A percentile compares a stretch with the other conserved stretches of the same genome.
Conservation (phyloP, 768 basidiomycete genomes). For the Agaricus blazei region DNA sequence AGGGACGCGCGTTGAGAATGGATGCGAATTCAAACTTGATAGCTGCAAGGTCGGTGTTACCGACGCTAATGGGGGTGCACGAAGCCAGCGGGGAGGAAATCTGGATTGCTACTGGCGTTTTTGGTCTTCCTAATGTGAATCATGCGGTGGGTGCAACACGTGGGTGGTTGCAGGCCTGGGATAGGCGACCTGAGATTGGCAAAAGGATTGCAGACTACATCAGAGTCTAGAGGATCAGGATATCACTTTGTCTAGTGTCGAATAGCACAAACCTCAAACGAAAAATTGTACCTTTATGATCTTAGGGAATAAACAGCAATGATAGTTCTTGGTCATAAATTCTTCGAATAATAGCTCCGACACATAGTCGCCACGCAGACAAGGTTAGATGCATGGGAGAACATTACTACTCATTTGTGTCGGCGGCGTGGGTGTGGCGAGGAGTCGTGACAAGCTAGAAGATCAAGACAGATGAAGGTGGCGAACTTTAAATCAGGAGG, state of each 20-base stretch:
- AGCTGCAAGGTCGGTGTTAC: constrained; percentile 61
- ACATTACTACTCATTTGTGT: no score
- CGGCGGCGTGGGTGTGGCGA: neutral
- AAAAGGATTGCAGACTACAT: neutral
- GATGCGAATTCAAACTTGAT: constrained; percentile 75
- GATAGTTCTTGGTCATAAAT: no score
- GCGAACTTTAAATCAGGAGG: no score
- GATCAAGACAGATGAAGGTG: no score
- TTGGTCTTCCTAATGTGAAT: constrained; percentile 47
- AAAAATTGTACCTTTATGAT: no score
- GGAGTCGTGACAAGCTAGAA: neutral
- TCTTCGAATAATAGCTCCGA: no score
- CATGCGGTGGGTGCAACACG: constrained; percentile 28
- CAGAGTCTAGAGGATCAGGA: neutral
- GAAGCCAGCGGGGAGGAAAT: constrained; percentile 30
- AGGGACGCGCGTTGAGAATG: constrained; percentile 45
- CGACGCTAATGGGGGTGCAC: constrained; percentile 52
- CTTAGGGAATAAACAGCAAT: no score
- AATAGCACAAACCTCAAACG: no score
- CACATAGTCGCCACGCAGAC: no score
- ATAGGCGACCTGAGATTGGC: constrained; percentile 29
- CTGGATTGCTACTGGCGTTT: constrained; percentile 65
- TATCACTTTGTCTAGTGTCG: neutral
- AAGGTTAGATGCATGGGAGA: no score
- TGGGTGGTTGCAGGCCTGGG: constrained; percentile 47